These are phyloP conservation scores for Coprinopsis marcescibilis DNA, from an alignment of 768 basidiomycete species.

Conservation along the genomic window DNA sequence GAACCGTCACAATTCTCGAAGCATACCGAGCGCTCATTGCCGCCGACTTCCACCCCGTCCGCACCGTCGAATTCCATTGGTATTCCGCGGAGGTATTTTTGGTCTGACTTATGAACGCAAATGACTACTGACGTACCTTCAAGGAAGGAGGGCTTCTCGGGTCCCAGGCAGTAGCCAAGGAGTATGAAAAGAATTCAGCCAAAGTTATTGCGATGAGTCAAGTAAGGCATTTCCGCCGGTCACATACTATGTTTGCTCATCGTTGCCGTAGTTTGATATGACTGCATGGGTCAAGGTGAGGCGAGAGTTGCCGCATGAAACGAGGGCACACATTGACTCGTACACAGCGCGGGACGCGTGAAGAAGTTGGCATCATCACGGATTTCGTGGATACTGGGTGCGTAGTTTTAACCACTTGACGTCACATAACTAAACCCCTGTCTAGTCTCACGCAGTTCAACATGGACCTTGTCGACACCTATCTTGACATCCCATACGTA, in stretches of 20 bases:
- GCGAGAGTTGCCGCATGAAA: slow-evolving; percentile 21
- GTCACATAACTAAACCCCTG: background rate
- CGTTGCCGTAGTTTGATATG: slow-evolving; percentile 67
- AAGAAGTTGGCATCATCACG: slow-evolving; percentile 79
- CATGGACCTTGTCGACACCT: slow-evolving; percentile 67
- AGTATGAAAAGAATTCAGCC: slow-evolving; percentile 56
- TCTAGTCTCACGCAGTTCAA: slow-evolving; percentile 75
- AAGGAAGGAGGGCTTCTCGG: slow-evolving; percentile 84
- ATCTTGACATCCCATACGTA: slow-evolving; percentile 80
- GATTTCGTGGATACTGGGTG: slow-evolving; percentile 72
- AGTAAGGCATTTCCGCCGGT: slow-evolving; percentile 31
- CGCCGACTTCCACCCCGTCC: slow-evolving; percentile 60
- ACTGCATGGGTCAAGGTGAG: slow-evolving; percentile 87
- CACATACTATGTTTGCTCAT: slow-evolving; percentile 13
- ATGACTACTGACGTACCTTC: slow-evolving; percentile 11
- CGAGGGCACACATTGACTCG: slow-evolving; percentile 13
- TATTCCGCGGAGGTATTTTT: slow-evolving; percentile 65
- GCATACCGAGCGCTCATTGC: slow-evolving; percentile 66
- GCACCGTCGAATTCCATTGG: slow-evolving; percentile 77
- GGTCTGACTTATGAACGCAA: slow-evolving; percentile 2
- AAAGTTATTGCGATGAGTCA: slow-evolving; percentile 83
- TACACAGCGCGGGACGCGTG: slow-evolving; percentile 53
- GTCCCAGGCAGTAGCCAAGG: slow-evolving; percentile 80
- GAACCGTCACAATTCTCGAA: slow-evolving; percentile 75
- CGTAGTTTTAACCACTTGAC: slow-evolving; percentile 13